Percentiles rank a stretch among this genome's conserved stretches.
Evolutionary conservation across 805 yeast genomes (phyloP).

Genomic region (Torulaspora microellipsoides): DNA sequence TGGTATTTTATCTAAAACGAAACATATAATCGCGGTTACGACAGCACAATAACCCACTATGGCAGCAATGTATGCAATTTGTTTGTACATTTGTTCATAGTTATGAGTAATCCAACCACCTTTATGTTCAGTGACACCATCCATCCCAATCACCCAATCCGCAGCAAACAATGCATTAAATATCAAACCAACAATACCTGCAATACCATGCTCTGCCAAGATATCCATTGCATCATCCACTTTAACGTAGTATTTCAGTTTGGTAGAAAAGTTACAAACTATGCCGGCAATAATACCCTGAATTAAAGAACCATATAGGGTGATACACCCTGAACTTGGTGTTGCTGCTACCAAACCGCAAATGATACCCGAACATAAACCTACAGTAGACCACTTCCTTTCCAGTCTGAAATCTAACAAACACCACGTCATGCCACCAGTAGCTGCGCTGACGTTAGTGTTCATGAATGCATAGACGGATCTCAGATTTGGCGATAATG

Average conservation of each 20-base stretch:
- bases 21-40: conserved; percentile 73
- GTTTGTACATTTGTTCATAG: conserved; percentile 87
- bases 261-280: conserved; percentile 86
- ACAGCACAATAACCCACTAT: conserved; percentile 68
- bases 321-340: conserved; percentile 87
- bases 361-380: conserved; percentile 90
- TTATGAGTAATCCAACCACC: conserved; percentile 95
- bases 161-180: conserved; percentile 88
- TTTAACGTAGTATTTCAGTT: conserved; percentile 69
- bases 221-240: conserved; percentile 94
- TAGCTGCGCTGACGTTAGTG: conserved; percentile 82
- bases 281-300: conserved; percentile 78
- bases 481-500: conserved; percentile 73
- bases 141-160: conserved; percentile 84
- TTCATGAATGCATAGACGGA: conserved; percentile 90
- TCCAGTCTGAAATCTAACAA: conserved; percentile 83
- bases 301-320: conserved; percentile 85
- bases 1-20: conserved; percentile 71
- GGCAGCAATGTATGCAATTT: conserved; percentile 77
- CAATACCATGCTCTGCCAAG: conserved; percentile 98
- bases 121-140: conserved; percentile 72
- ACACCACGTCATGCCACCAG: conserved; percentile 92
- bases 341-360: conserved; percentile 97
- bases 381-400: conserved; percentile 90
- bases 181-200: conserved; percentile 86